Percentiles rank a stretch among this genome's conserved stretches.
Conservation (phyloP, 768 basidiomycete species). For the Hypholoma sublateritium region DNA sequence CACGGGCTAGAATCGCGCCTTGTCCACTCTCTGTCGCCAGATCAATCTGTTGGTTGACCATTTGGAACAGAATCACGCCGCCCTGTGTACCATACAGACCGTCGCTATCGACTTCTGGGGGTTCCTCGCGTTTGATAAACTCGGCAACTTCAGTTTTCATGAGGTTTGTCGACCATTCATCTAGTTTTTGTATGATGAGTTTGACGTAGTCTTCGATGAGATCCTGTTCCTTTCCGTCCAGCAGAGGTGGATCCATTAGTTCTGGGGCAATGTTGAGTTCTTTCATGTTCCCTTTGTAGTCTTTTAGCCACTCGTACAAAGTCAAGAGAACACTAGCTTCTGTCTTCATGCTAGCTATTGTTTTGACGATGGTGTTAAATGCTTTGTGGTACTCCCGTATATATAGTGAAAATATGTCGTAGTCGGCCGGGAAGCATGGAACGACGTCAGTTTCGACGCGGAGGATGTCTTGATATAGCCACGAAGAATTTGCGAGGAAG, state of each 20-base stretch:
- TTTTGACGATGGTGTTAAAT: slow-evolving; percentile 71
- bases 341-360: slow-evolving; percentile 68
- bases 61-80: slow-evolving; percentile 94
- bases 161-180: slow-evolving; percentile 94
- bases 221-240: slow-evolving; percentile 91
- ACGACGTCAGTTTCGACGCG: slow-evolving; percentile 89
- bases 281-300: slow-evolving; percentile 94
- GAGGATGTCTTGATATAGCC: slow-evolving; percentile 95
- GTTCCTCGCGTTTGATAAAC: slow-evolving; percentile 79
- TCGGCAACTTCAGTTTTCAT: slow-evolving; percentile 89
- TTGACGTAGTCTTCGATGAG: slow-evolving; percentile 95
- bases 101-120: slow-evolving; percentile 87
- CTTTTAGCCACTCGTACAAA: slow-evolving; percentile 92
- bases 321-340: slow-evolving; percentile 88
- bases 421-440: slow-evolving; percentile 89
- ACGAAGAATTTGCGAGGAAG: slow-evolving; percentile 79
- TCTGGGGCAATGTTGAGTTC: slow-evolving; percentile 84
- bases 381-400: slow-evolving; percentile 90
- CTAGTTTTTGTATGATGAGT: slow-evolving; percentile 90
- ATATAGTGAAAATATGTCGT: slow-evolving; percentile 83
- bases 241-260: slow-evolving; percentile 82
- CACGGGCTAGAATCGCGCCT: slow-evolving; percentile 87
- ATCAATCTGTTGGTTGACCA: slow-evolving; percentile 97
- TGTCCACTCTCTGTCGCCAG: slow-evolving; percentile 95
- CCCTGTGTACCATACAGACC: slow-evolving; percentile 91